Conservation (phyloP, 2,329 filamentous ascomycete genomes). For the Ceratocystis diversiconidia region DNA sequence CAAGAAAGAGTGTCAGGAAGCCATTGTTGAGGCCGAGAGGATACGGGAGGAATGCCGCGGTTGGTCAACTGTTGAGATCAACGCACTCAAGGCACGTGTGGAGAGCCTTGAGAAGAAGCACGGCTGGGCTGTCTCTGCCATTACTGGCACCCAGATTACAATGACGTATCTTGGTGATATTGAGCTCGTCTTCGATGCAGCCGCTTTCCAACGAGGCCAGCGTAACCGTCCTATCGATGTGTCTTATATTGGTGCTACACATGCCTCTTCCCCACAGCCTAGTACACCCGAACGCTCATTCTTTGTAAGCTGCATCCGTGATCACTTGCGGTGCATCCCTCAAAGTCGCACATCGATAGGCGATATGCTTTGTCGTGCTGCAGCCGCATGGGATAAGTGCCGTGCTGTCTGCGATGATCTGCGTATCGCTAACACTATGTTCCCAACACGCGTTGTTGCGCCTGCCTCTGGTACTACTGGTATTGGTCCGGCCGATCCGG, state of each 20-base stretch:
- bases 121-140: conserved; percentile 59
- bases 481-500: neutral
- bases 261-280: conserved; percentile 38
- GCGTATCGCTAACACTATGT: conserved; percentile 45
- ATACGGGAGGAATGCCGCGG: conserved; percentile 78
- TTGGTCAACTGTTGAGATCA: conserved; percentile 74
- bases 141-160: conserved; percentile 48
- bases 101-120: conserved; percentile 49
- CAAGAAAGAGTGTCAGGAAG: conserved; percentile 54
- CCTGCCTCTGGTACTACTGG: neutral
- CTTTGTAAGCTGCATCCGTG: conserved; percentile 58
- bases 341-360: conserved; percentile 43
- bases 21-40: conserved; percentile 71
- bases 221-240: conserved; percentile 48
- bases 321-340: conserved; percentile 47
- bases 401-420: conserved; percentile 45
- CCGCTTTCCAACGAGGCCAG: conserved; percentile 39
- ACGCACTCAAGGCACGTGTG: conserved; percentile 58
- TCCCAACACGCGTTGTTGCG: conserved; percentile 45
- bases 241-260: conserved; percentile 49
- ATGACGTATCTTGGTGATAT: conserved; percentile 61
- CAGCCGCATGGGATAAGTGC: conserved; percentile 52
- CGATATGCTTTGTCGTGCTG: conserved; percentile 45
- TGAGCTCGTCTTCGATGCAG: conserved; percentile 56
- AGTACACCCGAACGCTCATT: conserved; percentile 56